Conservation (phyloP, 2,329 filamentous ascomycete species). For the Fusarium phyllophilum region DNA sequence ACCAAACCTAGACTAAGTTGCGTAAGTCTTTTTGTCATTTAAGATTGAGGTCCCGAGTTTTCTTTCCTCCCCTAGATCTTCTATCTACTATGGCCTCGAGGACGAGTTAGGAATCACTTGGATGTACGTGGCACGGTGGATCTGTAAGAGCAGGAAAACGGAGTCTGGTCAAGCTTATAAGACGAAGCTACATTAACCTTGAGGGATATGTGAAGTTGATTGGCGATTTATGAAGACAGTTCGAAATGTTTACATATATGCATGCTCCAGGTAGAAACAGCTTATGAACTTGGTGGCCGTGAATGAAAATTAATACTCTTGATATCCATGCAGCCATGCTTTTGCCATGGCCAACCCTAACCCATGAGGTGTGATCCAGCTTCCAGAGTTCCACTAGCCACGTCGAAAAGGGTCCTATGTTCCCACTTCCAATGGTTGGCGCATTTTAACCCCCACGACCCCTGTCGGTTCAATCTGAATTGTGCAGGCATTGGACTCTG, state of each 20-base stretch:
- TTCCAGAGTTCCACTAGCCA: constrained; percentile 26
- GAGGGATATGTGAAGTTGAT: neutral
- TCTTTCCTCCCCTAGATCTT: neutral
- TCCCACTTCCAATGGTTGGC: constrained; percentile 26
- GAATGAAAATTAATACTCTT: neutral
- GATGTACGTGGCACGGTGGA: constrained; percentile 27
- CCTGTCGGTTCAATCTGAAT: constrained; percentile 26
- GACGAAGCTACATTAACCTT: neutral
- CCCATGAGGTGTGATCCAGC: constrained; percentile 25
- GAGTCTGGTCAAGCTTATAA: neutral
- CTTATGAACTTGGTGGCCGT: neutral
- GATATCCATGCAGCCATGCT: neutral
- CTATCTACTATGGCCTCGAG: neutral
- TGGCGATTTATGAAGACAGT: neutral
- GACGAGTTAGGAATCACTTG: neutral
- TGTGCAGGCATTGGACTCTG: neutral
- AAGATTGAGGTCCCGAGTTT: neutral
- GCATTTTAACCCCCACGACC: constrained; percentile 22
- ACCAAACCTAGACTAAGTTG: no score
- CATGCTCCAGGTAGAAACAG: neutral
- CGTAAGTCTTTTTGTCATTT: no score
- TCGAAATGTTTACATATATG: neutral
- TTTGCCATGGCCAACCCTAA: constrained; percentile 30
- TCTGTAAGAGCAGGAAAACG: neutral
- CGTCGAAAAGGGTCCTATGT: constrained; percentile 11